A percentile compares a stretch with the other conserved stretches of the same genome.
Evolutionary conservation across 225 moss, liverwort and hornwort species (phyloP).

Genomic region (Antitrichia curtipendula): DNA sequence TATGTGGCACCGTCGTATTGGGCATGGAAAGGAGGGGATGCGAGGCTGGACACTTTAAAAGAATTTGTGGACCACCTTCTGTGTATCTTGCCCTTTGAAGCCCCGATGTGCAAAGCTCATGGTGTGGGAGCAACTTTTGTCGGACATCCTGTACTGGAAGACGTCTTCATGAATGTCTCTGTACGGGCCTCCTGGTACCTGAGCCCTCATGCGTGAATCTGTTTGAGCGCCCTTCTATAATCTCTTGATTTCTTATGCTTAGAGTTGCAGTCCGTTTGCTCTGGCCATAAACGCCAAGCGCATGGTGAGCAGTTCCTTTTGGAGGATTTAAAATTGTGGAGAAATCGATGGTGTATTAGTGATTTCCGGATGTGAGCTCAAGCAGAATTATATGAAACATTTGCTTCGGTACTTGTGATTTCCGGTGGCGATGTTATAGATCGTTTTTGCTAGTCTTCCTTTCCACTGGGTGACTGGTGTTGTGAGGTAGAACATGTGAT

Average conservation of each 20-base stretch:
- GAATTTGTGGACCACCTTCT: conserved; percentile 74
- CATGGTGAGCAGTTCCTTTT: neutral
- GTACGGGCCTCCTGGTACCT: conserved; percentile 91
- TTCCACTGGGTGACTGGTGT: neutral
- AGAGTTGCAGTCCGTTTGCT: neutral
- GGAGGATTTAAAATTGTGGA: neutral
- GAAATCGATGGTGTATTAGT: neutral
- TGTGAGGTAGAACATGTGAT: neutral
- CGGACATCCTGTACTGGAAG: conserved; percentile 90
- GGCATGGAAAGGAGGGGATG: conserved; percentile 98
- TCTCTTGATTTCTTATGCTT: neutral
- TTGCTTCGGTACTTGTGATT: neutral
- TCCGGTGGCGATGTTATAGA: neutral
- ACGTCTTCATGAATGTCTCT: conserved; percentile 55
- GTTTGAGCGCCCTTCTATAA: neutral
- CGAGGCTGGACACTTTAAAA: conserved; percentile 51
- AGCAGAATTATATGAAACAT: neutral
- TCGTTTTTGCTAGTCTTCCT: neutral
- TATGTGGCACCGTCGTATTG: conserved; percentile 97
- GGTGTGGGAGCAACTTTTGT: conserved; percentile 85
- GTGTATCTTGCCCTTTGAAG: conserved; percentile 95
- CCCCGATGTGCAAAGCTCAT: conserved; percentile 62
- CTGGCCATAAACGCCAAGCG: neutral
- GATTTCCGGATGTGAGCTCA: neutral
- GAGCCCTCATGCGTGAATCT: conserved; percentile 21